These are phyloP conservation scores for Apiotrichum gracile DNA, from an alignment of 1,284 basidiomycete genomes.

Conservation along the genomic window DNA sequence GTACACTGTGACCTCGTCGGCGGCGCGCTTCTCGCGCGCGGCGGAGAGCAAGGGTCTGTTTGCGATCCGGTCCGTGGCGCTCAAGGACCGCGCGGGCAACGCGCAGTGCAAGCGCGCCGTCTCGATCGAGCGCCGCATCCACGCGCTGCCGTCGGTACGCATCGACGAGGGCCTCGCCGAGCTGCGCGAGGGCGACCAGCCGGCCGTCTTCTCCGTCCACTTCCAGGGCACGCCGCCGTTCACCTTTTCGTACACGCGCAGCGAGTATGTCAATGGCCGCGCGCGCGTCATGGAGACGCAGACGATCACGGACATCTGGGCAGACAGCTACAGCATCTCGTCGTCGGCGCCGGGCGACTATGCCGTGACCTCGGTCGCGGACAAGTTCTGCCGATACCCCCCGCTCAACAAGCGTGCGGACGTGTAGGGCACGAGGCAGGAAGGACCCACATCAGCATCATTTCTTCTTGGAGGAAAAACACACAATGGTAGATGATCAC, in stretches of 20 bases:
- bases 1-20: conserved; percentile 67
- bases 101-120: conserved; percentile 76
- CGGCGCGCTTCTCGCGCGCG: conserved; percentile 72
- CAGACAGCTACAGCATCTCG: conserved; percentile 75
- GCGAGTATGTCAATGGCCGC: conserved; percentile 35
- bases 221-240: conserved; percentile 89
- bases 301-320: conserved; percentile 72
- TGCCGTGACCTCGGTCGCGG: conserved; percentile 74
- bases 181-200: conserved; percentile 87
- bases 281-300: conserved; percentile 68
- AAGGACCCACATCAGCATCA: background rate
- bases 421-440: background rate
- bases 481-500: background rate
- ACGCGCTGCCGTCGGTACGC: conserved; percentile 76
- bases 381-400: conserved; percentile 76
- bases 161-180: conserved; percentile 84
- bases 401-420: conserved; percentile 36
- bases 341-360: conserved; percentile 74
- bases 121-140: conserved; percentile 68
- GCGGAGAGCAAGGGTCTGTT: conserved; percentile 79
- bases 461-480: background rate
- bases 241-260: conserved; percentile 85
- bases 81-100: conserved; percentile 57
- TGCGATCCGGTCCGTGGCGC: conserved; percentile 74
- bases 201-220: conserved; percentile 76